These are phyloP conservation scores for Pezicula carpinea DNA, from an alignment of 2,329 filamentous ascomycete species.

Conservation along the genomic window DNA sequence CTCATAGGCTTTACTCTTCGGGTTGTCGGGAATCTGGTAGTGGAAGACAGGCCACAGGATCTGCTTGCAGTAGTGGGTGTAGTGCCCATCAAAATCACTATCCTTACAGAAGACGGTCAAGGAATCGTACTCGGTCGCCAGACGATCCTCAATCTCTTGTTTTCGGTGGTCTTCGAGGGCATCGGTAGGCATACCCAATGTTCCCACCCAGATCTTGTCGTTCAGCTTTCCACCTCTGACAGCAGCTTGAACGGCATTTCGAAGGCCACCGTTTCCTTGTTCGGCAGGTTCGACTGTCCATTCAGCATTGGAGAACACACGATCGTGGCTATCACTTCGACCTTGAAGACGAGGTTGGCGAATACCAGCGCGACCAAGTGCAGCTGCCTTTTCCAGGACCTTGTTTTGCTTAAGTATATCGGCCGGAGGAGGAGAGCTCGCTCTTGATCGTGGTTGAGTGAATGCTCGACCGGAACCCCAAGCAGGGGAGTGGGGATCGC, in stretches of 20 bases:
- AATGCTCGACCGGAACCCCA: constrained; percentile 54
- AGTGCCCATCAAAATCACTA: constrained; percentile 91
- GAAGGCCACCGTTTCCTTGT: constrained; percentile 87
- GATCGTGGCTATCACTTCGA: constrained; percentile 61
- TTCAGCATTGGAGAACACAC: constrained; percentile 68
- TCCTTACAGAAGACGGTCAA: constrained; percentile 82
- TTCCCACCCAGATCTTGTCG: constrained; percentile 87
- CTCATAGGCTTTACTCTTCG: constrained; percentile 96
- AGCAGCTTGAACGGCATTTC: constrained; percentile 81
- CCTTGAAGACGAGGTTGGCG: constrained; percentile 47
- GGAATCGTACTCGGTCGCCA: constrained; percentile 78
- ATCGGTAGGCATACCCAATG: constrained; percentile 90
- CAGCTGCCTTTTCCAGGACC: constrained; percentile 51
- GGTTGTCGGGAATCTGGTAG: constrained; percentile 96
- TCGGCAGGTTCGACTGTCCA: constrained; percentile 83
- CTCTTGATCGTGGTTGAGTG: constrained; percentile 68
- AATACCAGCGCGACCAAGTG: constrained; percentile 53
- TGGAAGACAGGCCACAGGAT: constrained; percentile 98
- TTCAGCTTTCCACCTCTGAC: constrained; percentile 62
- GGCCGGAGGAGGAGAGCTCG: constrained; percentile 68
- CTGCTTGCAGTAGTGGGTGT: constrained; percentile 94
- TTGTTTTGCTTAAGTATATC: constrained; percentile 67
- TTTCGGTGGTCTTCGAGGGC: constrained; percentile 71
- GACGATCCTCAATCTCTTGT: constrained; percentile 74
- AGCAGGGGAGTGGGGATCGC: constrained; percentile 68